Evolutionary conservation across 805 yeast genomes (phyloP), one percentile per base, ranked within the genome.

Genomic region (Spathaspora passalidarum): DNA sequence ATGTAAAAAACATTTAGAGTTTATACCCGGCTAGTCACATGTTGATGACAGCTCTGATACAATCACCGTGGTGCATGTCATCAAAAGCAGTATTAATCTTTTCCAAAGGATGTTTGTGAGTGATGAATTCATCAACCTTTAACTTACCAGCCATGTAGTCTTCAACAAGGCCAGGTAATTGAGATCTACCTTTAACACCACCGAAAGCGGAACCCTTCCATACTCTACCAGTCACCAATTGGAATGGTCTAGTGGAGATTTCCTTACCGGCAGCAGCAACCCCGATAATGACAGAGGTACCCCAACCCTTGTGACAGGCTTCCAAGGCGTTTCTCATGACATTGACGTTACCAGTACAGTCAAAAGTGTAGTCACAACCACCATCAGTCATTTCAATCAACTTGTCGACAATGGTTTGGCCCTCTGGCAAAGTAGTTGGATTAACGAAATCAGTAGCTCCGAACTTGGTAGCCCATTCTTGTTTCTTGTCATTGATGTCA

Each of bases 171-270:
- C 82, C 88, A 42, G 96, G 97, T 75, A 94, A 80, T 75, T 94
- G 97, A 35, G 96, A 65, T 76, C 97, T 86, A 64, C 99, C 98
- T 74, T 94, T 94, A 63, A 94, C 90, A 67, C 98, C 99, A 61
- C 99, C 99, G 59, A 89, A 94, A n/a, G 99, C 99, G 62, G 96
- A 88, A 59, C 99, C 99, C 68, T 81, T 87, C 98, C 99, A 92
- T 44, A 88, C 96, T 73, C 99, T 85, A 58, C 99, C 99, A 36
- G 98, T 94, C 54, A 94, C 98, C 68, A 94, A 81, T 76, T 92
- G 98, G 88, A 94, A 94, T 50, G 99, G 99, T 72, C 98, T 83
- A 40, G 98, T 94, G 48, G 96, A 72, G 53, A 95, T 91, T 73
- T 94, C 98, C 72, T 90, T 78, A 55, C 99, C 99, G 35, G 97